These are phyloP conservation scores for Fagopyrum tataricum DNA, from an alignment of 148 eudicot genomes.

Conservation along the genomic window DNA sequence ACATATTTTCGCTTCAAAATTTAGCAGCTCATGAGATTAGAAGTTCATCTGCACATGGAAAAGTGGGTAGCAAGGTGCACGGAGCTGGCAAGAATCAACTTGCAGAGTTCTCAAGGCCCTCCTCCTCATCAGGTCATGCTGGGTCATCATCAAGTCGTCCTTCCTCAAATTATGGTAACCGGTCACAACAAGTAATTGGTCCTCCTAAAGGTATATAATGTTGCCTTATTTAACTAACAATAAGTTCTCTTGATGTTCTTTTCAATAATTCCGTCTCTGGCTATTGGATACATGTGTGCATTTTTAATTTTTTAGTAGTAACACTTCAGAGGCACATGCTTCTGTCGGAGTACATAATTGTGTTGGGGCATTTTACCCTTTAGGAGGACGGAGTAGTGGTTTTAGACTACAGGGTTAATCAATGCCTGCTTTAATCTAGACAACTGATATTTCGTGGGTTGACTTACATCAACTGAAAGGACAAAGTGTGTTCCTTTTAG, in stretches of 20 bases:
- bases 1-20: neutral
- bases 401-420: neutral
- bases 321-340: neutral
- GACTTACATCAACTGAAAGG: neutral
- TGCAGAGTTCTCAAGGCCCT: slow-evolving; percentile 27
- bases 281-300: neutral
- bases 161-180: slow-evolving; percentile 47
- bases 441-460: neutral
- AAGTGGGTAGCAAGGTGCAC: slow-evolving; percentile 31
- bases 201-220: slow-evolving; percentile 43
- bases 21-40: slow-evolving; percentile 29
- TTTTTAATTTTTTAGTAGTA: neutral
- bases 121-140: slow-evolving; percentile 24
- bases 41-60: slow-evolving; percentile 20
- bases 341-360: neutral
- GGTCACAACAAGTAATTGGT: slow-evolving; percentile 39
- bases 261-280: neutral
- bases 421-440: neutral
- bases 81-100: slow-evolving; percentile 44
- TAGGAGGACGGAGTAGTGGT: neutral
- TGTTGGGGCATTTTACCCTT: neutral
- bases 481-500: neutral
- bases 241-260: slow-evolving; percentile 11
- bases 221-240: neutral
- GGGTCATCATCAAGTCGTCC: slow-evolving; percentile 50